phyloP scores from a whole-genome alignment of 148 eudicot genomes.

The Nepenthes gracilis region DNA sequence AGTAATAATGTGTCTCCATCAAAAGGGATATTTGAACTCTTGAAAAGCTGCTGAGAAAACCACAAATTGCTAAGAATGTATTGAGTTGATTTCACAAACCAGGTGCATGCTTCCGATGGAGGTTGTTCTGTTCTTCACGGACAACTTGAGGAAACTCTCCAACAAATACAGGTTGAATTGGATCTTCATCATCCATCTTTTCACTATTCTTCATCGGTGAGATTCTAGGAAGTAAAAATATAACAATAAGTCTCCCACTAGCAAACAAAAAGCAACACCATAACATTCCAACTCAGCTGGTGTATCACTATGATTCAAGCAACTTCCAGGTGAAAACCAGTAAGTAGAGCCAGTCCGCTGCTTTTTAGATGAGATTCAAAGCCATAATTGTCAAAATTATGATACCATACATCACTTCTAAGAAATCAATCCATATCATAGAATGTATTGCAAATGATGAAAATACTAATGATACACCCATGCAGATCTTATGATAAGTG shows the following conservation, averaged over 20 bases:
- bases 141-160: constrained; percentile 86
- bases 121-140: constrained; percentile 57
- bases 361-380: no score
- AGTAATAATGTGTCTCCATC: neutral
- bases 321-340: neutral
- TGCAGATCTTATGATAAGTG: no score
- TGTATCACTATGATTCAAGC: neutral
- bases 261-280: constrained; percentile 1
- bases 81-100: constrained; percentile 28
- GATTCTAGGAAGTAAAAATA: constrained; percentile 30
- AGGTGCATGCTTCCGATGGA: constrained; percentile 35
- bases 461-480: no score
- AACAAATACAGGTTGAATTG: constrained; percentile 65
- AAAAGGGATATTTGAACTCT: neutral
- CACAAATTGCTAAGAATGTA: neutral
- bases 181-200: constrained; percentile 36
- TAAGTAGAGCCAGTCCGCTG: no score
- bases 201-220: constrained; percentile 53
- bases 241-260: constrained; percentile 5
- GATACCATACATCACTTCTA: no score
- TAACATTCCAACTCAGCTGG: neutral
- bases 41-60: neutral
- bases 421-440: no score
- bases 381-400: no score
- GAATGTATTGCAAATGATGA: no score